Evolutionary conservation across 768 basidiomycete genomes (phyloP).

Genomic region (Boletus vermiculosoides): DNA sequence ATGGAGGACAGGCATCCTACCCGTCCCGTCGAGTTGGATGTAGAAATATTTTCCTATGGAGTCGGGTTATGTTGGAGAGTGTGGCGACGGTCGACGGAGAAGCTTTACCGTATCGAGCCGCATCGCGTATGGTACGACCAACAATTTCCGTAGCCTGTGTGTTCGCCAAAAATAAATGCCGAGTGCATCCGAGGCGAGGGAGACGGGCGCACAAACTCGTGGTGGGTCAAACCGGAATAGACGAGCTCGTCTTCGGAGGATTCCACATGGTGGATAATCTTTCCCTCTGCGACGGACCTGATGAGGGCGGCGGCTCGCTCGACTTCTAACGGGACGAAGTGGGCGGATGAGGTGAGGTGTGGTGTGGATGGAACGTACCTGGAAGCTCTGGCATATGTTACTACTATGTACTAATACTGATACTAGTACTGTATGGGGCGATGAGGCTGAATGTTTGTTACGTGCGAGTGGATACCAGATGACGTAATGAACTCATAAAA

Average conservation of each 20-base stretch:
- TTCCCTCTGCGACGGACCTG: slow-evolving; percentile 49
- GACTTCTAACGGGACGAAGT: slow-evolving; percentile 50
- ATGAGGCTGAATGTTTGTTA: not conserved
- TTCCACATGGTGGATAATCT: slow-evolving; percentile 54
- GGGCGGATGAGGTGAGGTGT: not conserved
- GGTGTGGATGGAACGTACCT: slow-evolving; percentile 32
- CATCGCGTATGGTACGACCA: slow-evolving; percentile 46
- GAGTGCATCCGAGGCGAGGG: slow-evolving; percentile 2
- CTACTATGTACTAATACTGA: too few relatives aligned
- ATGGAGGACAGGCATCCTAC: slow-evolving; percentile 67
- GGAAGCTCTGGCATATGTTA: slow-evolving; percentile 46
- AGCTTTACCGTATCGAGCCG: slow-evolving; percentile 52
- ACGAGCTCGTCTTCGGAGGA: slow-evolving; percentile 62
- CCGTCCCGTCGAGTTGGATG: slow-evolving; percentile 58
- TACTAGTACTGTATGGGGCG: too few relatives aligned
- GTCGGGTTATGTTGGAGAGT: not conserved
- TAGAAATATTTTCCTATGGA: slow-evolving; percentile 63
- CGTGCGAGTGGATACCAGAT: not conserved
- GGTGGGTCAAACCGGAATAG: slow-evolving; percentile 53
- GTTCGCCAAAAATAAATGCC: slow-evolving; percentile 1
- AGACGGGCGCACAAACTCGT: slow-evolving; percentile 55
- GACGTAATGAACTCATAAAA: not conserved
- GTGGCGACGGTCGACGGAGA: not conserved
- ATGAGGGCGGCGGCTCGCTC: slow-evolving; percentile 63
- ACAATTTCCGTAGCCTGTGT: slow-evolving; percentile 52